Conservation (phyloP, 2,329 filamentous ascomycete genomes). For the Fusarium siculi region DNA sequence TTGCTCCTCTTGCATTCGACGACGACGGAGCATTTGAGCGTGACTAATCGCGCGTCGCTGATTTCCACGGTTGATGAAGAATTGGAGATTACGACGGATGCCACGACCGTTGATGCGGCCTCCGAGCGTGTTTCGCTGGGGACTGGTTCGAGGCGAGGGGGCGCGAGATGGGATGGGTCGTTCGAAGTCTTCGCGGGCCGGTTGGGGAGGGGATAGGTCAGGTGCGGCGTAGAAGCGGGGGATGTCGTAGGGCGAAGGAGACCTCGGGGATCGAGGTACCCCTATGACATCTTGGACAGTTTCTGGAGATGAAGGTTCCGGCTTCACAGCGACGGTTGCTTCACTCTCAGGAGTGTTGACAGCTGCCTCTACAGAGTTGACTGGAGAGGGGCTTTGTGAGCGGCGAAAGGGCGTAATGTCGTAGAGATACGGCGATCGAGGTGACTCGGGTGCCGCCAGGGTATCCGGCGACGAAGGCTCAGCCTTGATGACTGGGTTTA, state of each 20-base stretch:
- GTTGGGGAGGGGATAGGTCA: fast-evolving
- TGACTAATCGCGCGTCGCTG: background rate
- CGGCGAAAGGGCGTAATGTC: fast-evolving
- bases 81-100: background rate
- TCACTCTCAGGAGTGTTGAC: background rate
- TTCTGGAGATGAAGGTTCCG: background rate
- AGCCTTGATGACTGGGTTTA: fast-evolving
- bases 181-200: background rate
- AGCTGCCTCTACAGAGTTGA: fast-evolving
- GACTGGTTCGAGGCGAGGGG: background rate
- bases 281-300: background rate
- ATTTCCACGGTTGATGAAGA: background rate
- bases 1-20: background rate
- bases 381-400: background rate
- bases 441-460: fast-evolving
- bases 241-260: background rate
- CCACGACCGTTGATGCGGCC: fast-evolving
- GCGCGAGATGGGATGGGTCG: background rate
- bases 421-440: background rate
- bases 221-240: background rate
- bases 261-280: background rate
- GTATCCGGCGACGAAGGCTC: background rate
- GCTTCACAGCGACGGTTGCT: fast-evolving
- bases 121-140: background rate
- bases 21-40: background rate